These are phyloP conservation scores for Micractinium sp. DNA, from an alignment of 139 green algal genomes.

Conservation along the genomic window DNA sequence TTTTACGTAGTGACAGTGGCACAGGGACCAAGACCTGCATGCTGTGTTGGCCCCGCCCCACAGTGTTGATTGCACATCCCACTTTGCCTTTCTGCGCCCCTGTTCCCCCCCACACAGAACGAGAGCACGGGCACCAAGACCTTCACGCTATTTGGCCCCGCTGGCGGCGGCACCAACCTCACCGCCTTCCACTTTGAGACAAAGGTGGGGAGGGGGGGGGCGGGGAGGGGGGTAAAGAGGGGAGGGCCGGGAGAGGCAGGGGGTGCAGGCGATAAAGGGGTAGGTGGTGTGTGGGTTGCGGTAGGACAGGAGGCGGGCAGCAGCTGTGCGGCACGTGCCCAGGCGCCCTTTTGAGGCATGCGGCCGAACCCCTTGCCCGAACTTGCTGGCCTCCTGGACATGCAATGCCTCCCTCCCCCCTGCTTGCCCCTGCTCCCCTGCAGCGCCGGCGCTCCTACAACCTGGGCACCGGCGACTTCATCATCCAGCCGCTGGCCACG, in stretches of 20 bases:
- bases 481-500: conserved; percentile 56
- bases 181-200: conserved; percentile 60
- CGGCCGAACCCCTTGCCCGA: too few relatives aligned
- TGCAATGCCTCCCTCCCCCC: too few relatives aligned
- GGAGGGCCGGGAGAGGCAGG: too few relatives aligned
- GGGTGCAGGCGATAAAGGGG: too few relatives aligned
- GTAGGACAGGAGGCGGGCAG: too few relatives aligned
- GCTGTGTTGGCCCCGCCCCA: too few relatives aligned
- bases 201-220: conserved; percentile 48
- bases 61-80: too few relatives aligned
- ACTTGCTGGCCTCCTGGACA: too few relatives aligned
- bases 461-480: conserved; percentile 50
- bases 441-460: conserved; percentile 50
- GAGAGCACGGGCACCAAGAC: conserved; percentile 58
- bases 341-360: too few relatives aligned
- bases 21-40: background rate
- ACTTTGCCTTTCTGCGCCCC: background rate
- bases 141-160: conserved; percentile 50
- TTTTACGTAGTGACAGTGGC: too few relatives aligned
- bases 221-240: background rate
- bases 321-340: too few relatives aligned
- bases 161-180: conserved; percentile 44
- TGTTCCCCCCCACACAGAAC: background rate
- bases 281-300: background rate
- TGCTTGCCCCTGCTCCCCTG: too few relatives aligned